Conservation (phyloP, 768 basidiomycete genomes). For the Phylloporus sp. region DNA sequence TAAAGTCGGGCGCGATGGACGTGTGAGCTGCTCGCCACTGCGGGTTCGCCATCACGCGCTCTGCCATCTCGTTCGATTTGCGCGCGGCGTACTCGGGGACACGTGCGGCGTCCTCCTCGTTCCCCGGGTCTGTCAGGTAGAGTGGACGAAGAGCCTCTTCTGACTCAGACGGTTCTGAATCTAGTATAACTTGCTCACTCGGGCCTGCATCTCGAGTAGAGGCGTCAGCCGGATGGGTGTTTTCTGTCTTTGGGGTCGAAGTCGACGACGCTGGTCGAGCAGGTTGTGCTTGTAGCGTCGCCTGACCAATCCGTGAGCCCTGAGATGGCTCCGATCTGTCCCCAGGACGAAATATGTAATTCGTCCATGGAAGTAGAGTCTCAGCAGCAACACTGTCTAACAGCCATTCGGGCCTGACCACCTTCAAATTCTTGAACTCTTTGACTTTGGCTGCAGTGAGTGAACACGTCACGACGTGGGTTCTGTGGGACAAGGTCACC, state of each 20-base stretch:
- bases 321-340: conserved; percentile 48
- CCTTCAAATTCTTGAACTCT: conserved; percentile 88
- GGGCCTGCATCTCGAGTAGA: background rate
- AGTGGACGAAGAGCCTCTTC: conserved; percentile 22
- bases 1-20: conserved; percentile 79
- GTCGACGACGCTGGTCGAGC: conserved; percentile 5
- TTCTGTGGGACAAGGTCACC: conserved; percentile 41
- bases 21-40: conserved; percentile 89
- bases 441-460: conserved; percentile 86
- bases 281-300: conserved; percentile 11
- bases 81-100: conserved; percentile 66
- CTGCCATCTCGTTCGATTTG: conserved; percentile 66
- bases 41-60: conserved; percentile 76
- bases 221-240: background rate
- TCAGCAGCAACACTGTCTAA: conserved; percentile 70
- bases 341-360: conserved; percentile 58
- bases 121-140: conserved; percentile 41
- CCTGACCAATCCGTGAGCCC: conserved; percentile 32
- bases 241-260: background rate
- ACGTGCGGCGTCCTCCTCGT: conserved; percentile 40
- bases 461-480: conserved; percentile 88
- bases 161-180: background rate
- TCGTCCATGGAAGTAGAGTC: conserved; percentile 72
- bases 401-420: conserved; percentile 87
- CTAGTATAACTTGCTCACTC: background rate